Evolutionary conservation across 2,329 filamentous ascomycete genomes (phyloP), one percentile per base, ranked within the genome.

Genomic region (Fusarium globosum): DNA sequence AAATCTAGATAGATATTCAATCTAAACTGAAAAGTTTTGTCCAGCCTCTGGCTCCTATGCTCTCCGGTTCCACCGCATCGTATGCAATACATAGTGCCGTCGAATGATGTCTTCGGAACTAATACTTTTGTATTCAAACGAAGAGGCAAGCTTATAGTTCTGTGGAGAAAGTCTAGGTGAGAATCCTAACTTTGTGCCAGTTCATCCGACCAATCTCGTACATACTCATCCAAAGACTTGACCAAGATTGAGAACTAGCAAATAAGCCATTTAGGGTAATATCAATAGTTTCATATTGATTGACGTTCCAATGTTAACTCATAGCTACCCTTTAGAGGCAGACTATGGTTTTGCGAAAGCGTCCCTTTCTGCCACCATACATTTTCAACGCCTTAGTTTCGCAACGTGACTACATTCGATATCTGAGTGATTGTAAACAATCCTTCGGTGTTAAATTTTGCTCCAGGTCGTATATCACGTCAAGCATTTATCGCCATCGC

Each of bases 11-110:
- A 58, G 23, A 49, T 28, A 49, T n/a, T n/a, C 20, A 6, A 49
- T 15, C 30, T 36, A 28, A 48, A 36, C n/a, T 36, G 23, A 35
- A 58, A 21, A 16, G 18, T n/a, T 35, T 35, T 45, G 2, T 26
- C 28, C 39, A 33, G 21, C 4, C 7, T 20, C 3, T 8, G 20
- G 14, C 8, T 20, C 7, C 7, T 1, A 10, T 20, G 1, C 21
- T 21, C 2, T 36, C 13, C 2, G 7, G 6, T 21, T 8, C 15
- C 4, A 26, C 21, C 21, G 0, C 16, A 3, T 12, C 2, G 4
- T 21, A 14, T 14, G 3, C 2, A 23, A 14, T 10, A 10, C 3
- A 9, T 13, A 7, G 4, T 4, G 7, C 8, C 10, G 15, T 14
- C 3, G 16, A 20, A 35, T 23, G 21, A 35, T 14, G 4, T 20